These are phyloP conservation scores for Agrocybe pediades DNA, from an alignment of 768 basidiomycete genomes.

Conservation along the genomic window DNA sequence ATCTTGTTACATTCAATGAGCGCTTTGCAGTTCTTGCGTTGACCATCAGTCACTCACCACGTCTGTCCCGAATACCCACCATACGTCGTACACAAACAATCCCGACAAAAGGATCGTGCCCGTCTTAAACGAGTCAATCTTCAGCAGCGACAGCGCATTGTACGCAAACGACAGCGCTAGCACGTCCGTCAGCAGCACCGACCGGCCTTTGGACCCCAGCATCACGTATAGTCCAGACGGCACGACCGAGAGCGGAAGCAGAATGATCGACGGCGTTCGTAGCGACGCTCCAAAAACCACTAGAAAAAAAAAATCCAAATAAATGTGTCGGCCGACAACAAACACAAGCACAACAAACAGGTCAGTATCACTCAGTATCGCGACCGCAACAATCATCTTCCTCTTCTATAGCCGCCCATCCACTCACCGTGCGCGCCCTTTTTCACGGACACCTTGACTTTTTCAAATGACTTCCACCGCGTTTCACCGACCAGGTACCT, in stretches of 20 bases:
- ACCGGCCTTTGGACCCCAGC: conserved; percentile 44
- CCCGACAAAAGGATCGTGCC: conserved; percentile 81
- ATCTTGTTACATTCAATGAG: conserved; percentile 51
- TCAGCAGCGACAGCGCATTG: conserved; percentile 77
- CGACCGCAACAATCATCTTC: neutral
- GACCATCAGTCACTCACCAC: conserved; percentile 54
- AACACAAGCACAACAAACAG: neutral
- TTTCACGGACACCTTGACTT: conserved; percentile 42
- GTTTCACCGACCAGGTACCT: conserved; percentile 49
- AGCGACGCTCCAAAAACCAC: conserved; percentile 44
- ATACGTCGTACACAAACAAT: conserved; percentile 91
- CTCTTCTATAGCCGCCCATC: neutral
- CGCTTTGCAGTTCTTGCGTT: neutral
- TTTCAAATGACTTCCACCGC: conserved; percentile 61
- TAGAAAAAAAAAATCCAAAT: conserved; percentile 13
- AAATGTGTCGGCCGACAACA: neutral
- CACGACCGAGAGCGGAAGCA: conserved; percentile 60
- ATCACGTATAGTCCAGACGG: conserved; percentile 69
- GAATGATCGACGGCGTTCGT: conserved; percentile 56
- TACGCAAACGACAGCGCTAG: conserved; percentile 78
- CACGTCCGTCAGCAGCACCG: conserved; percentile 77
- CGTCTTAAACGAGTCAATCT: conserved; percentile 88
- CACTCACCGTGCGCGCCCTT: conserved; percentile 48
- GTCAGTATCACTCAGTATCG: neutral
- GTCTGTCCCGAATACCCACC: conserved; percentile 90